Evolutionary conservation across 208 protist genomes (phyloP).

Genomic region (Acanthamoeba culbertsoni): DNA sequence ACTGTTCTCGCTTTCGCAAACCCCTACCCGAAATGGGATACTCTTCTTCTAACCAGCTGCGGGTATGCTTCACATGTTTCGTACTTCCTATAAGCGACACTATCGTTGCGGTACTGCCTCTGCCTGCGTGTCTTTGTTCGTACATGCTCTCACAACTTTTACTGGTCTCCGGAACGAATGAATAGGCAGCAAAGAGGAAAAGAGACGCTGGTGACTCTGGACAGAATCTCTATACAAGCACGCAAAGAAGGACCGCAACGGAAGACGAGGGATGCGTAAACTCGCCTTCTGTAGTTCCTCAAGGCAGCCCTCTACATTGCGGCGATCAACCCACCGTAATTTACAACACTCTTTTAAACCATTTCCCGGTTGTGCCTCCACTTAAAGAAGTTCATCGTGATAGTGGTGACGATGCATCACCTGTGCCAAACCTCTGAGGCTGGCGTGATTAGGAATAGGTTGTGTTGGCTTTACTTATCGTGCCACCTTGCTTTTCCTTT

Average conservation of each 20-base stretch:
- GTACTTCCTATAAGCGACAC: background rate
- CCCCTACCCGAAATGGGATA: slow-evolving; percentile 15
- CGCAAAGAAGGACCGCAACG: background rate
- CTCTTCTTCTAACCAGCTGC: background rate
- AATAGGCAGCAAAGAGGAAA: background rate
- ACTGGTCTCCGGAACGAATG: background rate
- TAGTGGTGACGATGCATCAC: no score
- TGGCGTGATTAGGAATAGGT: no score
- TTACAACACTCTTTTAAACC: no score
- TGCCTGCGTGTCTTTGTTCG: background rate
- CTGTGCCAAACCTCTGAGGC: no score
- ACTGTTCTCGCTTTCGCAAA: background rate
- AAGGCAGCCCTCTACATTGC: background rate
- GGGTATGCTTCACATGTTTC: slow-evolving; percentile 30
- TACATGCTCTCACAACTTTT: background rate
- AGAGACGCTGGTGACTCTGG: background rate
- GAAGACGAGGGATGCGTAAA: background rate
- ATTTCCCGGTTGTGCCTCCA: no score
- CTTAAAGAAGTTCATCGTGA: no score
- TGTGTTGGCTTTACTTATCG: no score
- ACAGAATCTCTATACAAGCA: background rate
- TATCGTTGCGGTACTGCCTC: background rate
- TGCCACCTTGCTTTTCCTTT: no score
- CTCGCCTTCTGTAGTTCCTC: background rate
- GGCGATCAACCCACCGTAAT: no score